Conservation (phyloP, 495 filamentous ascomycete species). For the Neurospora cerealis region DNA sequence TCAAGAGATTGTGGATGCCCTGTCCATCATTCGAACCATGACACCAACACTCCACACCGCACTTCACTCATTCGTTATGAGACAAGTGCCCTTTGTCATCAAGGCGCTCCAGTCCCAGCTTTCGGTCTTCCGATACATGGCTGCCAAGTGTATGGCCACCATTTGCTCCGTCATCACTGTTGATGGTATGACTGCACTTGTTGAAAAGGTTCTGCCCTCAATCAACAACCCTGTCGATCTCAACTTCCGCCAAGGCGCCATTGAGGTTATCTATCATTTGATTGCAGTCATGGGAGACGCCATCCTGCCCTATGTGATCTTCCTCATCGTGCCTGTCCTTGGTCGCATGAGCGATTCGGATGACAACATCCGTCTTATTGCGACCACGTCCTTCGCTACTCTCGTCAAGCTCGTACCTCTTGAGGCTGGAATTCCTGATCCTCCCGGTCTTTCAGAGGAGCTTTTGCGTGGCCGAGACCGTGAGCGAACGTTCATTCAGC, state of each 20-base stretch:
- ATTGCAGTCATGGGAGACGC: conserved; percentile 97
- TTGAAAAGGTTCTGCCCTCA: conserved; percentile 82
- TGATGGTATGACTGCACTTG: conserved; percentile 89
- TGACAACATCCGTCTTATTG: conserved; percentile 85
- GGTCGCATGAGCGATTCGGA: conserved; percentile 99
- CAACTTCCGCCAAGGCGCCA: conserved; percentile 79
- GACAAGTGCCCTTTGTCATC: conserved; percentile 75
- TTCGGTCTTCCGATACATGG: conserved; percentile 89
- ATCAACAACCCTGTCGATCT: conserved; percentile 83
- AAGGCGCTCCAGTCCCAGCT: conserved; percentile 77
- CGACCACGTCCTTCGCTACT: conserved; percentile 94
- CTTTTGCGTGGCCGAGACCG: conserved; percentile 81
- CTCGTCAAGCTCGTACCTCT: conserved; percentile 98
- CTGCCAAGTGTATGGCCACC: conserved; percentile 94
- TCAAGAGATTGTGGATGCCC: conserved; percentile 84
- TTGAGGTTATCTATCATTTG: conserved; percentile 88
- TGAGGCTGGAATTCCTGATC: conserved; percentile 94
- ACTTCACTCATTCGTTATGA: conserved; percentile 67
- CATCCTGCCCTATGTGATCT: conserved; percentile 96
- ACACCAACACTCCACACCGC: conserved; percentile 68
- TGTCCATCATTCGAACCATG: conserved; percentile 86
- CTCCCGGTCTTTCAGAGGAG: conserved; percentile 80
- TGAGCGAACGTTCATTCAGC: conserved; percentile 90
- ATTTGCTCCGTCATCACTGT: conserved; percentile 93
- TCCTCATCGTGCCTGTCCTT: conserved; percentile 95